These are phyloP conservation scores for Trichosporon coremiiforme DNA, from an alignment of 1,284 basidiomycete species.

Conservation along the genomic window DNA sequence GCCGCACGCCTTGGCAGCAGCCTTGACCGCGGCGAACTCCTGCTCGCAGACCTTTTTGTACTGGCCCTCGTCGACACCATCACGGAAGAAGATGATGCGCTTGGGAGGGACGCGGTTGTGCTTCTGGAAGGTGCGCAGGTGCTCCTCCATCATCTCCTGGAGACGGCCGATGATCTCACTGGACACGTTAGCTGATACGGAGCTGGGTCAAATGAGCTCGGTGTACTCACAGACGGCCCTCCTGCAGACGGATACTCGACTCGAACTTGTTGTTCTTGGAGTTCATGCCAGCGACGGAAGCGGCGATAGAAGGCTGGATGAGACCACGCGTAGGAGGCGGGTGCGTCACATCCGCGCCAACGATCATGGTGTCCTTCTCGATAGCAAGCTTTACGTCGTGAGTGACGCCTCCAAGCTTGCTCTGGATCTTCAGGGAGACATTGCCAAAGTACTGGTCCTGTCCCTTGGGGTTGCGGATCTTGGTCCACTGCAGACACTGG, in stretches of 20 bases:
- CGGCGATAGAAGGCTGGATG: slow-evolving; percentile 58
- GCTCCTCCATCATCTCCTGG: slow-evolving; percentile 40
- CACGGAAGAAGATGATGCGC: slow-evolving; percentile 58
- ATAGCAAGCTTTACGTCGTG: slow-evolving; percentile 46
- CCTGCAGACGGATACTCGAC: slow-evolving; percentile 56
- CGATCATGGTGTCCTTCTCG: slow-evolving; percentile 56
- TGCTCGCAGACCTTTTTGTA: slow-evolving; percentile 55
- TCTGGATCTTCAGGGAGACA: slow-evolving; percentile 54
- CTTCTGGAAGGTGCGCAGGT: slow-evolving; percentile 42
- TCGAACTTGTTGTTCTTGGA: slow-evolving; percentile 52
- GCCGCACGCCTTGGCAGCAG: slow-evolving; percentile 37
- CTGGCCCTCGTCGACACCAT: slow-evolving; percentile 60
- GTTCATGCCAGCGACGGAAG: slow-evolving; percentile 56
- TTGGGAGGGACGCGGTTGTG: slow-evolving; percentile 52
- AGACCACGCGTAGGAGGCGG: slow-evolving; percentile 38
- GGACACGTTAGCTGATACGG: neutral
- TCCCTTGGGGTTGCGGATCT: slow-evolving; percentile 51
- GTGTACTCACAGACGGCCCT: slow-evolving; percentile 50
- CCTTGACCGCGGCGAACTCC: slow-evolving; percentile 49
- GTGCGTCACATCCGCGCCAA: slow-evolving; percentile 55
- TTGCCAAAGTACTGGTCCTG: slow-evolving; percentile 58
- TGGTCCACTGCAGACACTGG: slow-evolving; percentile 54
- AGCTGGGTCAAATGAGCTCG: neutral
- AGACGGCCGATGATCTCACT: slow-evolving; percentile 46
- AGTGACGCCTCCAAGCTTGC: slow-evolving; percentile 60